A percentile compares a stretch with the other conserved stretches of the same genome.
Evolutionary conservation across 1,284 basidiomycete species (phyloP).

Genomic region (Melampsora allii-populina): DNA sequence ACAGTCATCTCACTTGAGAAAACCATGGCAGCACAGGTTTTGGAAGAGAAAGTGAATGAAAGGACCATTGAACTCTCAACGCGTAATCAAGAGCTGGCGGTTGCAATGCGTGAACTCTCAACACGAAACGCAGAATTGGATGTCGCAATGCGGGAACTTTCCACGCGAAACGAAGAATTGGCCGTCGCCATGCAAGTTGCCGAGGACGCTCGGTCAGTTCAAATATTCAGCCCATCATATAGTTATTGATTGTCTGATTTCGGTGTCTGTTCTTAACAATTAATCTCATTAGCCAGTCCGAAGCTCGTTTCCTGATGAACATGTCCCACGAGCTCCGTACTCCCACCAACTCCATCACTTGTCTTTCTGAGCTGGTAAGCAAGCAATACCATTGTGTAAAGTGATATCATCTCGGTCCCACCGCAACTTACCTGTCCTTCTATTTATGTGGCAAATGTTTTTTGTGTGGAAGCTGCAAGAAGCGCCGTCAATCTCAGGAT

Average conservation of each 20-base stretch:
- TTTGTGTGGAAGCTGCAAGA: conserved; percentile 52
- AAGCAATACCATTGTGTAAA: background rate
- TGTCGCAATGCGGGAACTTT: conserved; percentile 3
- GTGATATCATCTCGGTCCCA: background rate
- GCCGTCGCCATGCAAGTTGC: conserved; percentile 4
- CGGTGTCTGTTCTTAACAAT: no score
- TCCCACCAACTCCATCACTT: conserved; percentile 54
- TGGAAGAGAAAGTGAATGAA: background rate
- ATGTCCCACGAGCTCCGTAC: conserved; percentile 56
- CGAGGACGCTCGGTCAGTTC: background rate
- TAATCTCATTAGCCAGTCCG: background rate
- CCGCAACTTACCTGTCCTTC: background rate
- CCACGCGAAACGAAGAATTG: background rate
- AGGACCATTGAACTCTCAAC: background rate
- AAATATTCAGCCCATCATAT: background rate
- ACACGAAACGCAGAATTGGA: conserved; percentile 1
- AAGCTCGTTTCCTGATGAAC: background rate
- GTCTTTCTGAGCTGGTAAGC: conserved; percentile 52
- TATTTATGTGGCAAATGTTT: no score
- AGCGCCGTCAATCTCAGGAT: conserved; percentile 50
- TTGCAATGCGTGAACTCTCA: background rate
- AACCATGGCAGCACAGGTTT: background rate
- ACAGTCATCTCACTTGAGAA: conserved; percentile 3
- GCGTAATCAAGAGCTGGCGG: background rate
- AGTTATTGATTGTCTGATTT: background rate